Evolutionary conservation across 371 early-diverging fungal species (phyloP).

Genomic region (Coemansia sp.): DNA sequence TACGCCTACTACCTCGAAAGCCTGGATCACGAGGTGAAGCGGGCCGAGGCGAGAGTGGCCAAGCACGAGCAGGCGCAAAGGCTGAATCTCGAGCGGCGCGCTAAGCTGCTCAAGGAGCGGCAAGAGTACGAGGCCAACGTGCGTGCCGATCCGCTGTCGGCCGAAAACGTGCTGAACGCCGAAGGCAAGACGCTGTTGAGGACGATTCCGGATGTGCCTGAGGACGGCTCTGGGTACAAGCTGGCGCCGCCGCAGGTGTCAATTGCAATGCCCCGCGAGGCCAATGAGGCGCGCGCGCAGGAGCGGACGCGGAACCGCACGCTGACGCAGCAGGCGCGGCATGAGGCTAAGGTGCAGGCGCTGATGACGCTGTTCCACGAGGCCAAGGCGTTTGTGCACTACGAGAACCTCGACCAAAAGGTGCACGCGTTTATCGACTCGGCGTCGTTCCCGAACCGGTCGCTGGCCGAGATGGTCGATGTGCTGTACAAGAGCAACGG

Average conservation of each 20-base stretch:
- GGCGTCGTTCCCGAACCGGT: slow-evolving; percentile 18
- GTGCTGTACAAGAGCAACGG: slow-evolving; percentile 33
- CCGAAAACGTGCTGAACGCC: slow-evolving; percentile 49
- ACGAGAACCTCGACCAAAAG: slow-evolving; percentile 45
- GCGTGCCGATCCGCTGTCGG: slow-evolving; percentile 42
- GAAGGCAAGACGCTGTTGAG: slow-evolving; percentile 46
- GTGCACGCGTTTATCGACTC: slow-evolving; percentile 22
- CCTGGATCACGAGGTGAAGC: slow-evolving; percentile 21
- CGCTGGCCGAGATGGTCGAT: slow-evolving; percentile 41
- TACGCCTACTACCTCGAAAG: slow-evolving; percentile 33
- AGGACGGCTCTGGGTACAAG: slow-evolving; percentile 16
- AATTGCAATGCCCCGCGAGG: slow-evolving; percentile 37
- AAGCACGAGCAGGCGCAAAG: slow-evolving; percentile 7
- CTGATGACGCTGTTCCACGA: slow-evolving; percentile 49
- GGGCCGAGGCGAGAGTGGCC: slow-evolving; percentile 8
- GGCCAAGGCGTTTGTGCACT: slow-evolving; percentile 43
- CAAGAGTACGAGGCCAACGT: slow-evolving; percentile 37
- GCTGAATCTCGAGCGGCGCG: slow-evolving; percentile 16
- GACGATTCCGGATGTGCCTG: slow-evolving; percentile 3
- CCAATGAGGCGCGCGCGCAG: slow-evolving; percentile 28
- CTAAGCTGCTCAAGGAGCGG: slow-evolving; percentile 24
- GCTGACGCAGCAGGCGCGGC: slow-evolving; percentile 14
- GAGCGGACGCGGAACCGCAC: slow-evolving; percentile 39
- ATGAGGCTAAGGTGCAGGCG: slow-evolving; percentile 41
- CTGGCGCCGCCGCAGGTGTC: slow-evolving; percentile 47